Percentiles rank a stretch among this genome's conserved stretches.
Conservation (phyloP, 2,329 filamentous ascomycete species). For the Clonostachys rhizophaga region DNA sequence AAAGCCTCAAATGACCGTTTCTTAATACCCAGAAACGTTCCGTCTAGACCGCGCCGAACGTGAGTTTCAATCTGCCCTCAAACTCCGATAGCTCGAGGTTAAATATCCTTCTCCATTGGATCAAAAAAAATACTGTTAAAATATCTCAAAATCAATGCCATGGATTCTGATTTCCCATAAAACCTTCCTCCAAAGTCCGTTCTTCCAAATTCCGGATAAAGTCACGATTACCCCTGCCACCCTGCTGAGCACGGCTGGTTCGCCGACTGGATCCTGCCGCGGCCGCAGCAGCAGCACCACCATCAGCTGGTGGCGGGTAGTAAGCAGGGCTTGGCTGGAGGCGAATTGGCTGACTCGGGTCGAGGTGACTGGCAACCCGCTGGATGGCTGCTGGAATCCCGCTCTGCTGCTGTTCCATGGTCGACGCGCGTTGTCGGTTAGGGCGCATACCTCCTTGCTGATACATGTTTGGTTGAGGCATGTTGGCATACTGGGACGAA, state of each 20-base stretch:
- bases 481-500: constrained; percentile 52
- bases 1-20: no score
- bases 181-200: constrained; percentile 88
- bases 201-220: constrained; percentile 96
- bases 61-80: no score
- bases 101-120: no score
- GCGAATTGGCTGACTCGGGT: constrained; percentile 89
- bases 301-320: constrained; percentile 88
- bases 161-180: constrained; percentile 61
- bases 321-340: constrained; percentile 95
- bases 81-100: no score
- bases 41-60: no score
- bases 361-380: constrained; percentile 90
- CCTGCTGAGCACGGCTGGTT: constrained; percentile 66
- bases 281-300: constrained; percentile 61
- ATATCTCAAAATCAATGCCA: constrained; percentile 56
- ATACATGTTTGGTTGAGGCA: constrained; percentile 52
- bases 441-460: constrained; percentile 61
- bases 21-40: no score
- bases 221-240: constrained; percentile 65
- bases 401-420: constrained; percentile 91
- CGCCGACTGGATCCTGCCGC: constrained; percentile 60
- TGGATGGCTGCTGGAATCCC: constrained; percentile 92
- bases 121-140: no score
- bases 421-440: constrained; percentile 84